Evolutionary conservation across 2,329 filamentous ascomycete species (phyloP), one percentile per base, ranked within the genome.

Genomic region (Helotiales sp.): DNA sequence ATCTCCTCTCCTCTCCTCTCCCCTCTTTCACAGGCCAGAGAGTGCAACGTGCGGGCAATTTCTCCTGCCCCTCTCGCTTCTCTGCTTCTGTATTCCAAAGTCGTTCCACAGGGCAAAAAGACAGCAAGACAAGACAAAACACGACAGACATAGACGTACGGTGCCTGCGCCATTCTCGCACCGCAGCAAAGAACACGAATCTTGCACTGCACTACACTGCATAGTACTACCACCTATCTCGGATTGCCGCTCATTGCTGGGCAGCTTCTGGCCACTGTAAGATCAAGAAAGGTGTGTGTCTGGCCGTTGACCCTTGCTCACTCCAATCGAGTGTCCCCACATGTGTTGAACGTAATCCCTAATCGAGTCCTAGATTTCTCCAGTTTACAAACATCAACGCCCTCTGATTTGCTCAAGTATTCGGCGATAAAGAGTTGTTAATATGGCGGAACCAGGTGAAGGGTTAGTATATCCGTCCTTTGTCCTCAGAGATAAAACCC

Each of bases 361-460:
- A 62, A 37, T n/a, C 47, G 17, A 37, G 47, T 43, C 24, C 15
- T 32, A 32, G 37, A 50, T 30, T 62, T 54, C 32, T 52, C n/a
- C 47, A 28, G 47, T 37, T 30, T 43, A 24, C n/a, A 40, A 30
- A 43, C n/a, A 34, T 13, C n/a, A 57, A 52, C 3, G 8, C 30
- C 17, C 32, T 62, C 50, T 26, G 30, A 30, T 54, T 43, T 26
- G 47, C 47, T 52, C 24, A 20, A 26, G n/a, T 15, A 40, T 34
- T 54, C 49, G 50, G 30, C 34, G 22, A 43, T 37, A 37, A 37
- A 43, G 11, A 37, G 20, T 28, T 54, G 20, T n/a, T 32, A 54
- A 37, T 8, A 62, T 62, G 60, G 54, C 60, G 47, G 60, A 62
- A 15, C 8, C 47, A 52, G 60, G 60, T 24, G 60, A 62, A 20